phyloP scores from a whole-genome alignment of 179 eudicot genomes.

The Vitellaria paradoxa region DNA sequence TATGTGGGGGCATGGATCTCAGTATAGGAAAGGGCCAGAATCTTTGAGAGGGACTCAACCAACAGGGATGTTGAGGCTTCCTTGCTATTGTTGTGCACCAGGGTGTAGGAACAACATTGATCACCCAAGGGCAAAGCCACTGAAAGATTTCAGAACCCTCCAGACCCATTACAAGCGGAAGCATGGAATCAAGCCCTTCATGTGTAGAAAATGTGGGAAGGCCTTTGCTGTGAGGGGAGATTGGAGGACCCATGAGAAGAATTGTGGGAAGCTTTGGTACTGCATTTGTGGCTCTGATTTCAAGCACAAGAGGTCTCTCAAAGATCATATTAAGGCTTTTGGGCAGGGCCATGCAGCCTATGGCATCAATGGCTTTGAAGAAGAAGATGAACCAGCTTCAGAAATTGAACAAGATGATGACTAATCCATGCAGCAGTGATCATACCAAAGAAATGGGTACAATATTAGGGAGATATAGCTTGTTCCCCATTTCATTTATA shows the following conservation, averaged over 20 bases:
- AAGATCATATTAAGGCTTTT: constrained; percentile 73
- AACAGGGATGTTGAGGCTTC: constrained; percentile 69
- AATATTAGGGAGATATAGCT: no score
- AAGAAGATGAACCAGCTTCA: constrained; percentile 49
- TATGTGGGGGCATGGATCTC: constrained; percentile 95
- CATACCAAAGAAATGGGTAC: not conserved
- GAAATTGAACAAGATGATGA: constrained; percentile 54
- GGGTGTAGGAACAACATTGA: constrained; percentile 82
- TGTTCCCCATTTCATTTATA: not conserved
- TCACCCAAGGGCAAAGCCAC: constrained; percentile 67
- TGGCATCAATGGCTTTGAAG: constrained; percentile 33
- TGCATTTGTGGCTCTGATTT: constrained; percentile 83
- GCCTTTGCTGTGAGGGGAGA: constrained; percentile 82
- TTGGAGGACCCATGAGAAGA: constrained; percentile 91
- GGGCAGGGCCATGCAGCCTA: constrained; percentile 60
- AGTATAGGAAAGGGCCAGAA: constrained; percentile 76
- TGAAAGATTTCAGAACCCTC: constrained; percentile 74
- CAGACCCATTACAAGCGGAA: constrained; percentile 86
- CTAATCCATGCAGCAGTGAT: constrained; percentile 19
- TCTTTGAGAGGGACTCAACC: constrained; percentile 75
- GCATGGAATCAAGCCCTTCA: constrained; percentile 67
- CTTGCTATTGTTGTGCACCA: constrained; percentile 71
- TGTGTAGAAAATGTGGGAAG: constrained; percentile 73
- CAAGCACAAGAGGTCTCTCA: constrained; percentile 80
- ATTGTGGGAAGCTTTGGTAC: constrained; percentile 80